A percentile compares a stretch with the other conserved stretches of the same genome.
These are phyloP conservation scores for Blastobotrys petasosporus DNA, from an alignment of 1,139 yeast genomes.

Conservation along the genomic window DNA sequence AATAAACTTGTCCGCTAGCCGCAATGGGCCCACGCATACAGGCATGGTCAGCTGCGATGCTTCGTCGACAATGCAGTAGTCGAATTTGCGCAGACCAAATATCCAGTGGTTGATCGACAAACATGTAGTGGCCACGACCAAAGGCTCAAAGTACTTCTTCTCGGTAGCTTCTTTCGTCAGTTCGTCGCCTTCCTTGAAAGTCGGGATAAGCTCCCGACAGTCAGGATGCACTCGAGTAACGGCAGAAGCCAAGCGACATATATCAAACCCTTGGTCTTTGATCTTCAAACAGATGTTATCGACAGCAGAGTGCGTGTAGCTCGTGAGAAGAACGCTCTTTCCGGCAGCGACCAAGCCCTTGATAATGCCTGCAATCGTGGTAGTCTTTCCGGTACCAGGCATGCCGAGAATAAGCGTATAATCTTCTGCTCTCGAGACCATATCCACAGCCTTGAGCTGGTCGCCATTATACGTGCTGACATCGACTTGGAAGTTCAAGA, in stretches of 20 bases:
- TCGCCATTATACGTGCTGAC: conserved; percentile 49
- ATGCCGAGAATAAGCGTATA: conserved; percentile 83
- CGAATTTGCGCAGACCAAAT: conserved; percentile 59
- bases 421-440: conserved; percentile 60
- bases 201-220: conserved; percentile 50
- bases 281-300: conserved; percentile 82
- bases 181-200: conserved; percentile 18
- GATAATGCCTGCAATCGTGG: conserved; percentile 76
- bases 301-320: conserved; percentile 94
- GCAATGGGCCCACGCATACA: conserved; percentile 77
- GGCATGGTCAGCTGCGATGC: conserved; percentile 96
- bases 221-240: conserved; percentile 55
- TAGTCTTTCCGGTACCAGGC: conserved; percentile 99
- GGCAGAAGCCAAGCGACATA: conserved; percentile 35
- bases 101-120: conserved; percentile 58
- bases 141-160: conserved; percentile 53
- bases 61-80: conserved; percentile 91
- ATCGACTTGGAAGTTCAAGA: conserved; percentile 4
- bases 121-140: conserved; percentile 85
- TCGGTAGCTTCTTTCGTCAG: conserved; percentile 36
- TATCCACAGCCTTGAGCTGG: conserved; percentile 62
- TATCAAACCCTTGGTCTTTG: conserved; percentile 43
- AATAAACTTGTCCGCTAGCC: conserved; percentile 70
- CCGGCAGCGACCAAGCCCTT: conserved; percentile 51
- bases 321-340: conserved; percentile 68